Percentiles rank a stretch among this genome's conserved stretches.
These are phyloP conservation scores for Talaromyces sp. DNA, from an alignment of 2,329 filamentous ascomycete species.

Conservation along the genomic window DNA sequence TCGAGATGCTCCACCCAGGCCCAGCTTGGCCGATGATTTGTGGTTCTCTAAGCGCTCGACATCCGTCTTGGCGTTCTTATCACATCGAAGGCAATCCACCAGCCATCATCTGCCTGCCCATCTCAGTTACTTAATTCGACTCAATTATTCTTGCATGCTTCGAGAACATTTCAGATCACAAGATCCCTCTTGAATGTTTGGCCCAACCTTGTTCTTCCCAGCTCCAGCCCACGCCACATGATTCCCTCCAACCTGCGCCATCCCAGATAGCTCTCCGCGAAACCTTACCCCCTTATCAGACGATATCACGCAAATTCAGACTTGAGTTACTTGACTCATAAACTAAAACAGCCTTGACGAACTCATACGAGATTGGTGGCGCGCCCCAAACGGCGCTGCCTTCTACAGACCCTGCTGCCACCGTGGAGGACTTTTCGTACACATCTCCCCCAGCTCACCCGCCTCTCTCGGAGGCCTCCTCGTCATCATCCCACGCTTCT, in stretches of 20 bases:
- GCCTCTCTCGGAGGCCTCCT: conserved; percentile 37
- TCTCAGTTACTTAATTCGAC: not conserved
- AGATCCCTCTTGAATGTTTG: not conserved
- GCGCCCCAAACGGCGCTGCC: conserved; percentile 44
- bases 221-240: not conserved
- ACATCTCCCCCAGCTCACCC: conserved; percentile 37
- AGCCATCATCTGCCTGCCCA: not conserved
- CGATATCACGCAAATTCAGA: not conserved
- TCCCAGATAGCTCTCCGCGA: conserved; percentile 19
- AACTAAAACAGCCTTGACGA: conserved; percentile 21
- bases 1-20: not conserved
- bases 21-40: conserved; percentile 6
- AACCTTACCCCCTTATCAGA: conserved; percentile 24
- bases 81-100: conserved; percentile 6
- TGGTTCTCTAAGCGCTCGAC: conserved; percentile 2
- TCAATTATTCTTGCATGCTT: not conserved
- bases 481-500: conserved; percentile 48
- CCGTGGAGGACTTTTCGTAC: conserved; percentile 37
- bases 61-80: not conserved
- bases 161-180: not conserved
- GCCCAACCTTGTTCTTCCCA: not conserved
- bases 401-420: conserved; percentile 32
- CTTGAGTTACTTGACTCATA: not conserved
- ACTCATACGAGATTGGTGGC: conserved; percentile 24
- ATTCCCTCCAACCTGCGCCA: conserved; percentile 1